These are phyloP conservation scores for Globisporangium uncinulatum DNA, from an alignment of 352 stramenopile genomes.

Conservation along the genomic window DNA sequence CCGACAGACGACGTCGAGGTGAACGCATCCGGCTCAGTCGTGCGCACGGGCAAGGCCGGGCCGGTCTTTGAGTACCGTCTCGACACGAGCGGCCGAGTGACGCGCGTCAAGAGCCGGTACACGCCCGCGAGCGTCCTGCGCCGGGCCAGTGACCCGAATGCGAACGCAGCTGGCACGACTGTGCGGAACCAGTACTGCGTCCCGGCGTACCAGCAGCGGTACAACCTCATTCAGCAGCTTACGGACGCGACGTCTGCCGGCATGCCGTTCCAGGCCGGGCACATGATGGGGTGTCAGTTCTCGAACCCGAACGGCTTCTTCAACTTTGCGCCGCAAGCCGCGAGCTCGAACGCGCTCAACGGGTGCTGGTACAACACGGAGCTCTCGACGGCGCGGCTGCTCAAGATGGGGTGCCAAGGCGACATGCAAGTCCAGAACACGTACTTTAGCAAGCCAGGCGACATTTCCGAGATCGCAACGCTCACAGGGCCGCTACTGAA, in stretches of 20 bases:
- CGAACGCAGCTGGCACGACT: conserved; percentile 16
- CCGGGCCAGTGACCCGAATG: conserved; percentile 15
- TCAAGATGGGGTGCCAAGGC: conserved; percentile 31
- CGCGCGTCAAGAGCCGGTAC: conserved; percentile 11
- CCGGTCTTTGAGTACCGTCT: conserved; percentile 21
- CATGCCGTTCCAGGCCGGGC: conserved; percentile 24
- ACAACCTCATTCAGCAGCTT: conserved; percentile 26
- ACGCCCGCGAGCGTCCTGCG: conserved; percentile 24
- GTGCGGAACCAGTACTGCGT: conserved; percentile 32
- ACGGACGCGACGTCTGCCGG: conserved; percentile 16
- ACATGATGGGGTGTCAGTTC: conserved; percentile 30
- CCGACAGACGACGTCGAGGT: conserved; percentile 27
- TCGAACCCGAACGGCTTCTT: conserved; percentile 30
- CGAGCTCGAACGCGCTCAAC: conserved; percentile 29
- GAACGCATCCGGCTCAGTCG: conserved; percentile 18
- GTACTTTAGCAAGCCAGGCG: conserved; percentile 18
- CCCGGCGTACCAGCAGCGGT: conserved; percentile 22
- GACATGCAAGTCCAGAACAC: conserved; percentile 16
- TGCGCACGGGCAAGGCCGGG: conserved; percentile 18
- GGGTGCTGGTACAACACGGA: conserved; percentile 36
- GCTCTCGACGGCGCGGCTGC: conserved; percentile 19
- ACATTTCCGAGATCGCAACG: conserved; percentile 18
- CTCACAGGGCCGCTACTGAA: conserved; percentile 18
- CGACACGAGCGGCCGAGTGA: conserved; percentile 18
- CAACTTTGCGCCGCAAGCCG: conserved; percentile 30